Conservation (phyloP, 2,329 filamentous ascomycete species). For the Colletotrichum sp. region DNA sequence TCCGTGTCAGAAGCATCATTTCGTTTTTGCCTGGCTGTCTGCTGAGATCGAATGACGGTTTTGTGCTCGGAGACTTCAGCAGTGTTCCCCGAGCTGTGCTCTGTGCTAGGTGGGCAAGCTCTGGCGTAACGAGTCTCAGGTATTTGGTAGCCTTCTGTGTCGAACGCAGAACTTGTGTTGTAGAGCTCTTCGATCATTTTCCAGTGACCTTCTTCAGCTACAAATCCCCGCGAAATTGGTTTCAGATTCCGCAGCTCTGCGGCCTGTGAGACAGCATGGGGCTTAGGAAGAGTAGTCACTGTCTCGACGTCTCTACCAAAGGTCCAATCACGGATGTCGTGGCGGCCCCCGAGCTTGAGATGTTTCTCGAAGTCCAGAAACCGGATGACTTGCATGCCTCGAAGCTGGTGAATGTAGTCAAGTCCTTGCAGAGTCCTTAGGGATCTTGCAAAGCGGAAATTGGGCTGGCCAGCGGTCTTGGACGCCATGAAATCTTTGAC, state of each 20-base stretch:
- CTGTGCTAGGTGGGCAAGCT: background rate
- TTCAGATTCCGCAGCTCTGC: conserved; percentile 29
- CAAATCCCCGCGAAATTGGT: background rate
- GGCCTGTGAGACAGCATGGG: background rate
- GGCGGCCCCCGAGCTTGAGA: background rate
- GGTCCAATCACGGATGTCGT: conserved; percentile 33
- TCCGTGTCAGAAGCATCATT: background rate
- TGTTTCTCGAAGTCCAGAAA: conserved; percentile 44
- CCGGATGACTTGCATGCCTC: conserved; percentile 44
- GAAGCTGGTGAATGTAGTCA: conserved; percentile 47
- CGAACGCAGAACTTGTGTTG: background rate
- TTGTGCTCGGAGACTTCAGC: background rate
- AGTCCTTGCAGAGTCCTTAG: conserved; percentile 49
- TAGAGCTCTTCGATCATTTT: background rate
- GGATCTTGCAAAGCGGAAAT: conserved; percentile 38
- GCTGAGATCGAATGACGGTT: background rate
- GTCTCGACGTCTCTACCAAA: conserved; percentile 37
- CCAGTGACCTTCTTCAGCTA: background rate
- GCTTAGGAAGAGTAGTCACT: conserved; percentile 27
- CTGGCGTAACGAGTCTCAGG: background rate
- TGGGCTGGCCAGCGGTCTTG: conserved; percentile 42
- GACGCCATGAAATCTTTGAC: conserved; percentile 26
- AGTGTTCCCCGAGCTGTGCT: background rate
- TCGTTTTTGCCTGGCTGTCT: background rate
- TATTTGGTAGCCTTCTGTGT: background rate